Conservation (phyloP, 768 basidiomycete species). For the Suillus fuscotomentosus region DNA sequence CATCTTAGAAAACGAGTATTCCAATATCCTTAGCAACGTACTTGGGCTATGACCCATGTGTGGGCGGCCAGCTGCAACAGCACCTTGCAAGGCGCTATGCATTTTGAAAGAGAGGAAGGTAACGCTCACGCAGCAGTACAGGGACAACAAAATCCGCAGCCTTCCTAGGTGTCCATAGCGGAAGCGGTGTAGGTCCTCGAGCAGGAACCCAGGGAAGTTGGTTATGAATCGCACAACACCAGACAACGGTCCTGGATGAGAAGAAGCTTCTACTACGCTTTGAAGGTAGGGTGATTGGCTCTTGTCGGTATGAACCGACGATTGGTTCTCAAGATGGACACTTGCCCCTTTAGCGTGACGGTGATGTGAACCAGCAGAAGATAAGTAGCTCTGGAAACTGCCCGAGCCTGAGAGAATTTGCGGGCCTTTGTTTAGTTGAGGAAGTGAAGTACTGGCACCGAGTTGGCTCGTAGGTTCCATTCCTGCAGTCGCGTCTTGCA, state of each 20-base stretch:
- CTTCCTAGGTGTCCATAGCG: conserved; percentile 23
- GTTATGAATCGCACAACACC: conserved; percentile 27
- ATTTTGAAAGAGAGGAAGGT: conserved; percentile 36
- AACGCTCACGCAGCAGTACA: conserved; percentile 44
- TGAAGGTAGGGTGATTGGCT: conserved; percentile 6
- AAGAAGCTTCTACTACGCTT: conserved; percentile 7
- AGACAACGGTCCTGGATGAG: conserved; percentile 17
- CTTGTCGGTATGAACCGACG: conserved; percentile 4
- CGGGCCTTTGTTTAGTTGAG: neutral
- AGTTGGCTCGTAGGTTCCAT: neutral
- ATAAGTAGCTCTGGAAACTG: conserved; percentile 47
- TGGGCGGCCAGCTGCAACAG: conserved; percentile 3
- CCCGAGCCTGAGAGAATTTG: conserved; percentile 28
- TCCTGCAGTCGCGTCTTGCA: neutral
- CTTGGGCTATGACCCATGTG: neutral
- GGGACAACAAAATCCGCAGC: conserved; percentile 30
- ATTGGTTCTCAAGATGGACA: conserved; percentile 8
- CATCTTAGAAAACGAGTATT: neutral
- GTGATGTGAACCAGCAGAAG: conserved; percentile 40
- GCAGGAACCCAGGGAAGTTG: conserved; percentile 23
- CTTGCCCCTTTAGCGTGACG: conserved; percentile 29
- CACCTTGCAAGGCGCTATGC: conserved; percentile 8
- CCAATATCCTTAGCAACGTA: neutral
- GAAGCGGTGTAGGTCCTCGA: conserved; percentile 25
- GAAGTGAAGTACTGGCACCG: neutral